Evolutionary conservation across 805 yeast genomes (phyloP), one percentile per base, ranked within the genome.

Genomic region (Lipomyces chichibuensis): DNA sequence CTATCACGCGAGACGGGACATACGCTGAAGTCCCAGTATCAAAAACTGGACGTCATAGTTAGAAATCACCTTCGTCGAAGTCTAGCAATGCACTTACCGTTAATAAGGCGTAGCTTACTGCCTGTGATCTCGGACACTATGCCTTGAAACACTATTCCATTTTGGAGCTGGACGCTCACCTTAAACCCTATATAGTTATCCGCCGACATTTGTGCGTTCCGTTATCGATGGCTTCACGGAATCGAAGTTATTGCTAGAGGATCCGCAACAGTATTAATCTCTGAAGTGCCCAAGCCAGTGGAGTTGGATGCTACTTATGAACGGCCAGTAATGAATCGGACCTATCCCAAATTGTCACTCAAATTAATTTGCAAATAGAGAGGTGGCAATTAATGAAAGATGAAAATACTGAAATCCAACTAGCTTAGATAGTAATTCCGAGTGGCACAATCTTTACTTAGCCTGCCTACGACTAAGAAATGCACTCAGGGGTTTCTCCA

Each of bases 51-150:
- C 23, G 8, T 20, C 60, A 75, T 74, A 55, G 7, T 58, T 63
- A 35, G 55, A 52, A 11, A 25, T 9, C 29, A 52, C 29, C n/a
- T 52, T 13, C 29, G 9, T 25, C n/a, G n/a, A 62, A 20, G 11
- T 1, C 49, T 7, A 17, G 11, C 20, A n/a, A 43, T 43, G 11
- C 32, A 73, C 65, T 60, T 71, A 57, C 83, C 85, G 62, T 82
- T 78, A 39, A 77, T 75, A 49, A 83, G 73, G 4, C 78, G 75
- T 27, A 83, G 69, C 14, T 78, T 77, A 65, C 81, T 80, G 20
- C 79, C 76, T n/a, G 76, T 78, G 39, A 82, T 82, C 63, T 78
- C 78, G n/a, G 78, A 77, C n/a, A 82, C 79, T n/a, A 74, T 73
- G 20, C 86, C 84, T 58, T 73, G 72, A 37, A 84, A 63, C 11